Evolutionary conservation across 1,139 yeast species (phyloP).

Genomic region (Suhomyces guaymorum): DNA sequence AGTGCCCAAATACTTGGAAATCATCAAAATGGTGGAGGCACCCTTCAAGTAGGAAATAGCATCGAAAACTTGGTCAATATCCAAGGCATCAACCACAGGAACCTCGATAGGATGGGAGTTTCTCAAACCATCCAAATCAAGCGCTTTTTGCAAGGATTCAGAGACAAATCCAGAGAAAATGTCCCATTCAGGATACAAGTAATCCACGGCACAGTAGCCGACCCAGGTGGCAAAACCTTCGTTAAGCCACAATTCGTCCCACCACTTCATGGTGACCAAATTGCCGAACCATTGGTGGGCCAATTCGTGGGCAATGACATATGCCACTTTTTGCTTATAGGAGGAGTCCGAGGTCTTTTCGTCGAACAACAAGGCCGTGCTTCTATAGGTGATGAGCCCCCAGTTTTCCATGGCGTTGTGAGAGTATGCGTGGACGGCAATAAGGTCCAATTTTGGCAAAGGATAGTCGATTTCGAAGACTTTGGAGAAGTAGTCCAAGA

Average conservation of each 20-base stretch:
- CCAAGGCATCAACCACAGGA: conserved; percentile 76
- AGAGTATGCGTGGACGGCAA: conserved; percentile 74
- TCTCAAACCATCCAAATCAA: conserved; percentile 68
- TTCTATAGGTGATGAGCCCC: conserved; percentile 83
- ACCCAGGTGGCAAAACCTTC: conserved; percentile 92
- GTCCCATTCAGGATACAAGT: conserved; percentile 83
- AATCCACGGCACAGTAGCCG: conserved; percentile 77
- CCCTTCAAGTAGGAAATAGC: conserved; percentile 84
- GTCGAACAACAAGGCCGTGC: conserved; percentile 70
- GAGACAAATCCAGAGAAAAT: conserved; percentile 75
- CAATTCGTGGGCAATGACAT: conserved; percentile 85
- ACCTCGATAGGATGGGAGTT: conserved; percentile 87
- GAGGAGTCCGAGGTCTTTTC: conserved; percentile 65
- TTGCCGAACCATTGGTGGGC: conserved; percentile 96
- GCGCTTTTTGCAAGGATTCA: conserved; percentile 68
- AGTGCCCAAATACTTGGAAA: conserved; percentile 66
- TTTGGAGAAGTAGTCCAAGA: conserved; percentile 64
- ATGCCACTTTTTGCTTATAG: conserved; percentile 77
- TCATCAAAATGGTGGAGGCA: conserved; percentile 72
- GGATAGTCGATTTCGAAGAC: conserved; percentile 69
- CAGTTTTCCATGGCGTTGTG: conserved; percentile 92
- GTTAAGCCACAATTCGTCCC: conserved; percentile 92
- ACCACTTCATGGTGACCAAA: conserved; percentile 91
- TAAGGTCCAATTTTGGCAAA: conserved; percentile 71
- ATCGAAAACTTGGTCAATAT: conserved; percentile 83